phyloP scores from a whole-genome alignment of 106 monocot genomes.

The Xerophyta viscosa region DNA sequence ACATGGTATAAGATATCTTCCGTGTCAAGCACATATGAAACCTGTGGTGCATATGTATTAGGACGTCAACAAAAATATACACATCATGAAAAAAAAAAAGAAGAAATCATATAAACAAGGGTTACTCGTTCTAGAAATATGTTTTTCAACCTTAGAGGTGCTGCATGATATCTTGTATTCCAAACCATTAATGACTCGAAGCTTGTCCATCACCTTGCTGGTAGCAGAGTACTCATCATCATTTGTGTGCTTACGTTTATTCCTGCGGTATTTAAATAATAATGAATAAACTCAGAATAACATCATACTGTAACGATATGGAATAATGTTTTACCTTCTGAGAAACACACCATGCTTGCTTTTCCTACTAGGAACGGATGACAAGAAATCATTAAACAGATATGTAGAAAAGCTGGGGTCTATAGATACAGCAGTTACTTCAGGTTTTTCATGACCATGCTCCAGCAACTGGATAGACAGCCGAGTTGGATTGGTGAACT shows the following conservation, averaged over 20 bases:
- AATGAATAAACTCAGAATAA: not conserved
- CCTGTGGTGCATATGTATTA: slow-evolving; percentile 19
- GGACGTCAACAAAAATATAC: too few species aligned
- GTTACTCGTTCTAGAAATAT: too few species aligned
- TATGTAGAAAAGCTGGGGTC: slow-evolving; percentile 70
- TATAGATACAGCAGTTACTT: slow-evolving; percentile 69
- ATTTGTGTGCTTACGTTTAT: slow-evolving; percentile 48
- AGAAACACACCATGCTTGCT: slow-evolving; percentile 23
- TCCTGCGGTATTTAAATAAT: slow-evolving; percentile 29
- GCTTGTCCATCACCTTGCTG: slow-evolving; percentile 50
- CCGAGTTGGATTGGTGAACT: slow-evolving; percentile 42
- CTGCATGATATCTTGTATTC: slow-evolving; percentile 90
- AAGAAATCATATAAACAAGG: too few species aligned
- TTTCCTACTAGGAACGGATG: slow-evolving; percentile 29
- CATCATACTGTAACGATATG: not conserved
- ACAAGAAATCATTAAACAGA: slow-evolving; percentile 64
- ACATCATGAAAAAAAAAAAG: too few species aligned
- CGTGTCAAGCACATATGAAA: slow-evolving; percentile 70
- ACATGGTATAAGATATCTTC: slow-evolving; percentile 50
- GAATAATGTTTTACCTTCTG: slow-evolving; percentile 24
- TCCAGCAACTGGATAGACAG: slow-evolving; percentile 86
- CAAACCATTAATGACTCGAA: slow-evolving; percentile 63
- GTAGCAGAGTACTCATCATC: slow-evolving; percentile 38
- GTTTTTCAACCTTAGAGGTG: slow-evolving; percentile 82
- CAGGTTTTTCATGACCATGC: slow-evolving; percentile 60